Percentiles rank a stretch among this genome's conserved stretches.
Conservation (phyloP, 257 asterid genomes). For the Anisodus tanguticus region DNA sequence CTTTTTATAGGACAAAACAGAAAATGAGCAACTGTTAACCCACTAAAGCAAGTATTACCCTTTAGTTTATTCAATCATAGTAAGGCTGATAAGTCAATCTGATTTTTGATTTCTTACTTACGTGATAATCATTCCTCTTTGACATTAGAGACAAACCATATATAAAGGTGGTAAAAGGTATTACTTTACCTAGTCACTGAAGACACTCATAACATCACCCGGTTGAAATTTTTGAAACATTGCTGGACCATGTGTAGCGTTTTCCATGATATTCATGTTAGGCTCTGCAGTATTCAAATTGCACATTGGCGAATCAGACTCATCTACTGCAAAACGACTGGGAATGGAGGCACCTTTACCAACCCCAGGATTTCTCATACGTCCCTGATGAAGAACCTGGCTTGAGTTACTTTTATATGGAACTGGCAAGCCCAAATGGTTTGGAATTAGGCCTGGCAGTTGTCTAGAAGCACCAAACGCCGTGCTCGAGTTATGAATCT, state of each 20-base stretch:
- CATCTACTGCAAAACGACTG: conserved; percentile 63
- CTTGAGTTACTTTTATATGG: conserved; percentile 42
- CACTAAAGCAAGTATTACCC: neutral
- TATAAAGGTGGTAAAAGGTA: neutral
- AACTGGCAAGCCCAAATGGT: conserved; percentile 40
- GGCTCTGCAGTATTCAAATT: conserved; percentile 56
- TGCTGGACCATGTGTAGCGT: conserved; percentile 47
- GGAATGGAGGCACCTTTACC: conserved; percentile 61
- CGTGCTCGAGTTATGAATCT: conserved; percentile 46
- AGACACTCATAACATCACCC: conserved; percentile 60
- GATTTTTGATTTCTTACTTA: neutral
- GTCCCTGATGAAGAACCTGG: conserved; percentile 44
- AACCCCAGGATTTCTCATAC: conserved; percentile 41
- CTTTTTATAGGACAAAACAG: neutral
- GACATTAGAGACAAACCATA: neutral
- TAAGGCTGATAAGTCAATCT: neutral
- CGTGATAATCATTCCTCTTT: neutral
- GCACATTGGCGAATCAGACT: conserved; percentile 45
- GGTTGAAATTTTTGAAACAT: conserved; percentile 42
- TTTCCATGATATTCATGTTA: conserved; percentile 48
- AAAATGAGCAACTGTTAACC: neutral
- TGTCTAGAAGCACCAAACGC: conserved; percentile 42
- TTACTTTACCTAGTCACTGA: conserved; percentile 60
- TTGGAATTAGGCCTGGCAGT: conserved; percentile 38
- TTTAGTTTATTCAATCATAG: neutral